Conservation (phyloP, 306 rosid genomes). For the Medicago ruthenica region DNA sequence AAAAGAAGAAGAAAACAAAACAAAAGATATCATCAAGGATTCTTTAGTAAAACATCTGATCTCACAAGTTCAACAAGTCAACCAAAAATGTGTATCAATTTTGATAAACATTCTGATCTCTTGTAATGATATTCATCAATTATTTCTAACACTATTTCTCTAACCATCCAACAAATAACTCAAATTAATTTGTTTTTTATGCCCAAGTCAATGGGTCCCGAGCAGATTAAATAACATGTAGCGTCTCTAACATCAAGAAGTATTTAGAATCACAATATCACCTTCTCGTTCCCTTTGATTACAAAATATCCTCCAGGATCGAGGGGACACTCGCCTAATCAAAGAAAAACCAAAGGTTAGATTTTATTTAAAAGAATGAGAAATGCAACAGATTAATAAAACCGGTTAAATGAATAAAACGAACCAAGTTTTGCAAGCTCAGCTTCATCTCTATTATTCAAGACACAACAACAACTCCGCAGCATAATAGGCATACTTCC, state of each 20-base stretch:
- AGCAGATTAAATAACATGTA: slow-evolving; percentile 11
- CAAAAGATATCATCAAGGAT: slow-evolving; percentile 5
- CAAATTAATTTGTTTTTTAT: not conserved
- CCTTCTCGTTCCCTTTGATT: slow-evolving; percentile 96
- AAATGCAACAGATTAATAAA: not conserved
- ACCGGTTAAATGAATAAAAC: slow-evolving; percentile 28
- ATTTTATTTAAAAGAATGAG: slow-evolving; percentile 4
- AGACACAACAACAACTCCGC: slow-evolving; percentile 74
- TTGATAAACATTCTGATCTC: not conserved
- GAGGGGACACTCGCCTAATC: slow-evolving; percentile 89
- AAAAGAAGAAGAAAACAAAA: not conserved
- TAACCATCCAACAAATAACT: slow-evolving; percentile 15
- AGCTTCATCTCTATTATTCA: slow-evolving; percentile 74
- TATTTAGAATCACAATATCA: slow-evolving; percentile 43
- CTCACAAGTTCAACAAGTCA: slow-evolving; percentile 29
- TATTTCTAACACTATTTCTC: not conserved
- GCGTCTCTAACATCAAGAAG: slow-evolving; percentile 25
- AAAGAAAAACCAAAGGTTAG: slow-evolving; percentile 21
- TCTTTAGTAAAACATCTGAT: slow-evolving; percentile 12
- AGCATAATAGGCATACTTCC: slow-evolving; percentile 93
- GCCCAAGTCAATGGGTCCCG: not conserved
- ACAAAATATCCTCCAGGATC: slow-evolving; percentile 98
- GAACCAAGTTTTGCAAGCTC: slow-evolving; percentile 85
- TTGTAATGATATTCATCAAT: slow-evolving; percentile 16
- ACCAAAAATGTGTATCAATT: slow-evolving; percentile 32